Evolutionary conservation across 1,284 basidiomycete genomes (phyloP).

Genomic region (Crepidotus sp.): DNA sequence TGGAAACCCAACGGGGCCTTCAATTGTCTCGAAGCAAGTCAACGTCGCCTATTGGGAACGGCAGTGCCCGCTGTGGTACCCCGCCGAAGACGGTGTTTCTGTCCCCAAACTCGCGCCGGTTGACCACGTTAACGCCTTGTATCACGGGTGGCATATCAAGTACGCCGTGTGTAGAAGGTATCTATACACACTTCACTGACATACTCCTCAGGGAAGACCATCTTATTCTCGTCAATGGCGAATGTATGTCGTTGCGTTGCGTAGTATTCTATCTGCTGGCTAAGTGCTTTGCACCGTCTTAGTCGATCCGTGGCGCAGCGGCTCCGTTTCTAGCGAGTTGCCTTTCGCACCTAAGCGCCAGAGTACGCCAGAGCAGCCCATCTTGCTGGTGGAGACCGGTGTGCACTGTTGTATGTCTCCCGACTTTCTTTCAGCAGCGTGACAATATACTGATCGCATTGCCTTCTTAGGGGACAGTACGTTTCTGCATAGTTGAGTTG

Average conservation of each 20-base stretch:
- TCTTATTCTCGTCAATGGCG: constrained; percentile 13
- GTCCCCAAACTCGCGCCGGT: constrained; percentile 21
- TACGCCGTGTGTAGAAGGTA: not conserved
- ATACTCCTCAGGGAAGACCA: constrained; percentile 5
- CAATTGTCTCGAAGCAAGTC: constrained; percentile 30
- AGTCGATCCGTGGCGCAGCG: constrained; percentile 15
- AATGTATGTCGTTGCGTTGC: constrained; percentile 3
- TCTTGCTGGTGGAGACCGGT: constrained; percentile 13
- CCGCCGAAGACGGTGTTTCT: constrained; percentile 15
- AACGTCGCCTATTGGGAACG: constrained; percentile 33
- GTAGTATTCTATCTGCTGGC: not conserved
- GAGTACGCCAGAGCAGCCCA: constrained; percentile 9
- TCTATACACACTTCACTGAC: not conserved
- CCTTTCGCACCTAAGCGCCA: constrained; percentile 7
- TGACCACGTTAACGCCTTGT: constrained; percentile 22
- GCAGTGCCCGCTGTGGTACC: constrained; percentile 34
- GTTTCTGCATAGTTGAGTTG: not conserved
- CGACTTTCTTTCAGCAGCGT: not conserved
- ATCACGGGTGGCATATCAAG: constrained; percentile 22
- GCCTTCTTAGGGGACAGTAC: constrained; percentile 14
- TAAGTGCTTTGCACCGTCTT: not conserved
- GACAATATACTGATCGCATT: not conserved
- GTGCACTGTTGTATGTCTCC: constrained; percentile 16
- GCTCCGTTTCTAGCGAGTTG: constrained; percentile 7
- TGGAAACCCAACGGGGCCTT: constrained; percentile 23